Conservation (phyloP, 106 monocot species). For the Allium cepa region DNA sequence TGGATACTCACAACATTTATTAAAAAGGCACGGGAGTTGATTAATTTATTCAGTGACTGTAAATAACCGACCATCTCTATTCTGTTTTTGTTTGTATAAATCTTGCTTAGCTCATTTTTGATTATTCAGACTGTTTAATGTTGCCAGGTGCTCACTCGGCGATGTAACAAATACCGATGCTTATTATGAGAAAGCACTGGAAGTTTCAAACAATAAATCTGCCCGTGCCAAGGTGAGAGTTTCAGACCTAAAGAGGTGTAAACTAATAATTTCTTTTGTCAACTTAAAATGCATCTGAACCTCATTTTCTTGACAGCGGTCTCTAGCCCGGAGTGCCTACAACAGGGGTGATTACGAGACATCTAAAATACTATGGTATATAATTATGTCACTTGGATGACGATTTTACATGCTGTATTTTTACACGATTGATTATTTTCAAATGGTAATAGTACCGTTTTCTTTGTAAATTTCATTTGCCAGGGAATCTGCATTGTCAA, state of each 20-base stretch:
- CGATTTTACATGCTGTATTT: neutral
- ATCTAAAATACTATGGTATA: conserved; percentile 85
- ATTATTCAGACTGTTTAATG: too few species aligned
- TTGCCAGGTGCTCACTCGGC: conserved; percentile 88
- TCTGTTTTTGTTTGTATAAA: neutral
- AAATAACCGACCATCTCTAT: too few species aligned
- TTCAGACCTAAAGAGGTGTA: neutral
- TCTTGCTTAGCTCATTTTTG: too few species aligned
- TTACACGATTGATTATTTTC: neutral
- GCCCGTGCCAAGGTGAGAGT: conserved; percentile 75
- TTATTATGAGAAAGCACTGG: conserved; percentile 80
- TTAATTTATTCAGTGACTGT: too few species aligned
- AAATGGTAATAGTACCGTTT: neutral
- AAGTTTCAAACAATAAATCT: conserved; percentile 88
- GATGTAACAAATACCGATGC: conserved; percentile 85
- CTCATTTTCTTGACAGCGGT: conserved; percentile 41
- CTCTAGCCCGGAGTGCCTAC: conserved; percentile 91
- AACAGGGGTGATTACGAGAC: conserved; percentile 69
- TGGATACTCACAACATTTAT: too few species aligned
- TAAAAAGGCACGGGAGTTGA: too few species aligned
- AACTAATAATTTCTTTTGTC: neutral
- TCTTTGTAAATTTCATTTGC: neutral
- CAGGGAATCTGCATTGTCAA: conserved; percentile 89
- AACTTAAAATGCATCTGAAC: conserved; percentile 1
- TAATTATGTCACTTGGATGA: conserved; percentile 1